Conservation (phyloP, 495 filamentous ascomycete species). For the Aspergillus avenaceus region DNA sequence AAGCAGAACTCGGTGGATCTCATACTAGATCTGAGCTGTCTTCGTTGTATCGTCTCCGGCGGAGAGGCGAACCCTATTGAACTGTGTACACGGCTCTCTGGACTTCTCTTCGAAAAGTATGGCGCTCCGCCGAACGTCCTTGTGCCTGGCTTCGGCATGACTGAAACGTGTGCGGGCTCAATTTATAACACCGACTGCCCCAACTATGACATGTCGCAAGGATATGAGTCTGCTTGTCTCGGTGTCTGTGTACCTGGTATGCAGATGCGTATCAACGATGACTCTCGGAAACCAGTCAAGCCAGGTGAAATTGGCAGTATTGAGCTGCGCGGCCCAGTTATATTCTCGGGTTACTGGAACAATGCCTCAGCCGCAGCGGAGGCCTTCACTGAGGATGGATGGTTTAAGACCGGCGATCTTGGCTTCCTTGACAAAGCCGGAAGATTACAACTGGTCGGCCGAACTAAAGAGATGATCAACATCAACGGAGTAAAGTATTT, state of each 20-base stretch:
- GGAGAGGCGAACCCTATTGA: constrained; percentile 36
- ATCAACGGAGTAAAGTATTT: constrained; percentile 50
- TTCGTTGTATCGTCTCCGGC: constrained; percentile 28
- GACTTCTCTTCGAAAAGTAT: constrained; percentile 23
- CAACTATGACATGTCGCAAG: constrained; percentile 22
- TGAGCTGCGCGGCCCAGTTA: constrained; percentile 47
- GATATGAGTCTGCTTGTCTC: constrained; percentile 30
- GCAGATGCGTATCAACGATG: constrained; percentile 32
- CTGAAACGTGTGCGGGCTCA: constrained; percentile 49
- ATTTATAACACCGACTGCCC: constrained; percentile 39
- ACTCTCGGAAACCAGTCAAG: neutral
- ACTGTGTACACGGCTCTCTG: constrained; percentile 23
- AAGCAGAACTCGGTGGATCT: neutral
- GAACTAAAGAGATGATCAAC: constrained; percentile 52
- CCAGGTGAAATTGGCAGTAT: constrained; percentile 18
- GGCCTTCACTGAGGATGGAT: constrained; percentile 67
- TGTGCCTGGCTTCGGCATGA: constrained; percentile 51
- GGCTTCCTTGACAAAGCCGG: constrained; percentile 55
- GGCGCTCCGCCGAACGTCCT: constrained; percentile 38
- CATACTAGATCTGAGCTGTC: constrained; percentile 21
- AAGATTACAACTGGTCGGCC: constrained; percentile 50
- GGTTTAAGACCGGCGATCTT: constrained; percentile 80
- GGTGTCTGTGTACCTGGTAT: constrained; percentile 38
- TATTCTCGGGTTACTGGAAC: constrained; percentile 77
- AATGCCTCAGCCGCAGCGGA: constrained; percentile 59